Conservation (phyloP, 805 yeast species). For the Pichia kluyveri region DNA sequence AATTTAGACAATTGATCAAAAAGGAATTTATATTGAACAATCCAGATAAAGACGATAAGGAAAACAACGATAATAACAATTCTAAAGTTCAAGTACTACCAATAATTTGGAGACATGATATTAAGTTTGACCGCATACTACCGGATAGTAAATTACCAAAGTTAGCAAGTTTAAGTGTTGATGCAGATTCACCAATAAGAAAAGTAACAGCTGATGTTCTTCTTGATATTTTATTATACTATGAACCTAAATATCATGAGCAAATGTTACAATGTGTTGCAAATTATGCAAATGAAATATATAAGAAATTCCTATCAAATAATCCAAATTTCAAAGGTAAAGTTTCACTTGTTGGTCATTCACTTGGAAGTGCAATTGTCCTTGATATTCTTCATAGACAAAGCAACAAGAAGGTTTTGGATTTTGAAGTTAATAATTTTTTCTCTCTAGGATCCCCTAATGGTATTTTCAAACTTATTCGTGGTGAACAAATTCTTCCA, state of each 20-base stretch:
- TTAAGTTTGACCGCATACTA: conserved; percentile 43
- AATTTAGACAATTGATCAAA: conserved; percentile 50
- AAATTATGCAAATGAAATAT: conserved; percentile 53
- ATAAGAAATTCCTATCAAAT: conserved; percentile 43
- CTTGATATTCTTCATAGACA: conserved; percentile 55
- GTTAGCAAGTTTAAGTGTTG: conserved; percentile 62
- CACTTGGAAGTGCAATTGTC: conserved; percentile 79
- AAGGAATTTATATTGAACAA: conserved; percentile 21
- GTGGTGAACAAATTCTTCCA: conserved; percentile 40
- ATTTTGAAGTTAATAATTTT: conserved; percentile 64
- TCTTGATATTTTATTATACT: conserved; percentile 71
- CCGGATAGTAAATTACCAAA: conserved; percentile 46
- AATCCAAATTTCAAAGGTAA: conserved; percentile 75
- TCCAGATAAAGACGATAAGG: too few relatives aligned
- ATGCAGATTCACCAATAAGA: conserved; percentile 69
- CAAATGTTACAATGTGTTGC: conserved; percentile 58
- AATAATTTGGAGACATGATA: conserved; percentile 80
- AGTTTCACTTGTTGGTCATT: conserved; percentile 82
- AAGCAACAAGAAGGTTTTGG: conserved; percentile 30
- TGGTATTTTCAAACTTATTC: conserved; percentile 75
- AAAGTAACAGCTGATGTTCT: conserved; percentile 79
- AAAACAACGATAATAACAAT: conserved; percentile 25
- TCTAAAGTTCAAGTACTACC: conserved; percentile 79
- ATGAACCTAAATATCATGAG: conserved; percentile 58
- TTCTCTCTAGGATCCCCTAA: conserved; percentile 87